Base-by-base conservation (phyloP, 2,329 filamentous ascomycete species). In the Arthroderma uncinatum region DNA sequence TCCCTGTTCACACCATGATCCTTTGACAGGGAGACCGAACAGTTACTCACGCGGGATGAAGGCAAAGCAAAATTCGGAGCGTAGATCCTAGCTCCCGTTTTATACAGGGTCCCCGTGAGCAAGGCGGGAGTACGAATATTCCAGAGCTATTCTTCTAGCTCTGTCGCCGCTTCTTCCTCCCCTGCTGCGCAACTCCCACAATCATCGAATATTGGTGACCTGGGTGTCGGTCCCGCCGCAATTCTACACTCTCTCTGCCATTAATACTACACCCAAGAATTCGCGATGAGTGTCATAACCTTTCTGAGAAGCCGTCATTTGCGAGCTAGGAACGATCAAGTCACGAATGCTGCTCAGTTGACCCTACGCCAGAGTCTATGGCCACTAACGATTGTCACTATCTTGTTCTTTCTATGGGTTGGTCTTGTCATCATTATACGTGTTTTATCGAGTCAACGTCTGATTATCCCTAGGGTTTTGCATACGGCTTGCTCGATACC, bases 361-460 rank as follows among this genome's bases (percentile, higher is more conserved):
- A 76, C 73, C 9, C 61, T 76, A 48, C 66, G 71, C 40, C 73
- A 76, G 63, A 75, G 73, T 60, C 63, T 76, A 36, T 71, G 68
- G 61, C 74, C 74, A 2, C 65, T 77, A 53, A 65, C 68, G 6
- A 65, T 74, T 25, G 76, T 79, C 19, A 79, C 76, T 0, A 70
- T 75, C 23, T 66, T 79, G 12, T 78, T 78, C 66, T 78, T 78
- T 63, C 68, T 81, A 56, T 82, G 79, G 79, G 78, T 71, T 62
- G 55, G 64, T 52, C n/a, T 21, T 10, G 9, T n/a, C 25, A 14
- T 28, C 8, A 39, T 12, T 25, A 10, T 37, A 16, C 16, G 14
- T 9, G 23, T 28, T 37, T 12, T 37, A 12, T 33, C 7, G 14
- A 48, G 12, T 23, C 62, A 9, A 44, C 23, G 25, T 28, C 25